Percentiles rank a stretch among this genome's conserved stretches.
Evolutionary conservation across 192 early-diverging fungal species (phyloP).

Genomic region (Mortierella hygrophila): DNA sequence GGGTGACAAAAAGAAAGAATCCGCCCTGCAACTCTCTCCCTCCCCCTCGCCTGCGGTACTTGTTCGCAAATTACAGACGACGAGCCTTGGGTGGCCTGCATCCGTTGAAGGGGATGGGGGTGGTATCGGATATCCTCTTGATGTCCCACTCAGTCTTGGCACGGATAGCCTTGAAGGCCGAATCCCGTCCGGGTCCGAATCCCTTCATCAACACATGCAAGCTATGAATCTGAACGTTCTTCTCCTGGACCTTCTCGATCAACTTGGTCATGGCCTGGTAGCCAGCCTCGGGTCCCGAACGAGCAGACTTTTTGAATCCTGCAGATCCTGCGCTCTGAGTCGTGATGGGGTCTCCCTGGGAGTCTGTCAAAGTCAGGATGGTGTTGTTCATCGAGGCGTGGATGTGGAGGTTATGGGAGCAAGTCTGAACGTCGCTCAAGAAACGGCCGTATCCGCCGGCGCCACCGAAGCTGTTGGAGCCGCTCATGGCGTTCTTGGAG

Average conservation of each 20-base stretch:
- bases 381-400: constrained; percentile 87
- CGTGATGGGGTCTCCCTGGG: constrained; percentile 76
- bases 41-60: not conserved
- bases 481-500: not conserved
- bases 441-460: not conserved
- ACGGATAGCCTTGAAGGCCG: constrained; percentile 88
- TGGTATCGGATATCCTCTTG: constrained; percentile 85
- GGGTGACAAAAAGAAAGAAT: not conserved
- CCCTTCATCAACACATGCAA: constrained; percentile 89
- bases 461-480: not conserved
- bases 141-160: constrained; percentile 82
- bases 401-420: constrained; percentile 66
- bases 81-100: constrained; percentile 91
- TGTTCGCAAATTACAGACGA: constrained; percentile 73
- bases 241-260: constrained; percentile 75
- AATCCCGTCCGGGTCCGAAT: constrained; percentile 93
- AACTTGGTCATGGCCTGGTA: constrained; percentile 88
- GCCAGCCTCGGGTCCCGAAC: constrained; percentile 91
- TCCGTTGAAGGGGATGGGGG: constrained; percentile 92
- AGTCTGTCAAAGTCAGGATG: constrained; percentile 82
- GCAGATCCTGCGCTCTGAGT: constrained; percentile 84
- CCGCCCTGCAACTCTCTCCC: not conserved
- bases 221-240: constrained; percentile 70
- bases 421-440: constrained; percentile 33
- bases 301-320: constrained; percentile 90